Evolutionary conservation across 352 stramenopile genomes (phyloP).

Genomic region (Globisporangium radiosum): DNA sequence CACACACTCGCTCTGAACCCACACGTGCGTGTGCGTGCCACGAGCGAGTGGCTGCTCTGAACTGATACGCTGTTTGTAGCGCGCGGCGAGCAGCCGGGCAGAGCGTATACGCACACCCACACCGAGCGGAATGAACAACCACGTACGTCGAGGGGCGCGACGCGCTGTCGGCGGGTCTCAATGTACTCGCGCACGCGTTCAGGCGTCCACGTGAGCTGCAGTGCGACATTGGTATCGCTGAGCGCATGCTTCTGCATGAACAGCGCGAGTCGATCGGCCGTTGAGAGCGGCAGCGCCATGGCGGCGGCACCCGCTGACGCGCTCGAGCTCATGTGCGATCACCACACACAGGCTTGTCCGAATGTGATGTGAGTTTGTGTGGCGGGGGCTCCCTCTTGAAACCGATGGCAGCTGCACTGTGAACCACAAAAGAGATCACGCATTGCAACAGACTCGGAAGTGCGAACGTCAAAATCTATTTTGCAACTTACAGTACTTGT

Average conservation of each 20-base stretch:
- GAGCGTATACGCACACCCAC: background rate
- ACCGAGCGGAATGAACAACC: background rate
- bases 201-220: constrained; percentile 42
- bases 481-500: no score
- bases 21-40: background rate
- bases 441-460: no score
- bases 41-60: background rate
- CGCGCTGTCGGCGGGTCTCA: constrained; percentile 34
- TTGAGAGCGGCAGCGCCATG: constrained; percentile 20
- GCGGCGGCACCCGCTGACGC: constrained; percentile 22
- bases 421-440: no score
- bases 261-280: constrained; percentile 45
- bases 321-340: background rate
- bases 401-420: no score
- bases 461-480: no score
- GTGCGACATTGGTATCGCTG: constrained; percentile 30
- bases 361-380: no score
- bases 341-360: background rate
- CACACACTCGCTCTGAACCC: background rate
- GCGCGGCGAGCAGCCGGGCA: background rate
- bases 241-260: constrained; percentile 60
- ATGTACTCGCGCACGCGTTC: constrained; percentile 53
- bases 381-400: background rate
- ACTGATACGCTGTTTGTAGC: no score
- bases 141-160: constrained; percentile 15